Percentiles rank a stretch among this genome's conserved stretches.
phyloP scores from a whole-genome alignment of 2,329 filamentous ascomycete genomes.

The Colletotrichum limetticola region DNA sequence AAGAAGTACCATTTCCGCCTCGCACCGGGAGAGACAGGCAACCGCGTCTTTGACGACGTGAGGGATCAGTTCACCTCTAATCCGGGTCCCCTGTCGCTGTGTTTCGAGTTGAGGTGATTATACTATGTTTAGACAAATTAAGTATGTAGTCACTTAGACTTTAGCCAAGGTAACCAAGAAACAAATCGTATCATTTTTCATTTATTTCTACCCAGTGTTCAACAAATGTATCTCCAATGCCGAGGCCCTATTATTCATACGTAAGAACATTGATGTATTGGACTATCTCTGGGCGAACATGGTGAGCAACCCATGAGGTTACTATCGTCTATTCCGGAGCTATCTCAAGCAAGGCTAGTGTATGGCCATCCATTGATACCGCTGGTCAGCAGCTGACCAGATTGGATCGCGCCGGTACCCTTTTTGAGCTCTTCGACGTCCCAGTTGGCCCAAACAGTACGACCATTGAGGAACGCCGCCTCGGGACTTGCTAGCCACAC shows the following conservation, averaged over 20 bases:
- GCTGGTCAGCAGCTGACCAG: constrained; percentile 21
- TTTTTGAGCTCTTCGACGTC: constrained; percentile 60
- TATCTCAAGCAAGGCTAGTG: constrained; percentile 7
- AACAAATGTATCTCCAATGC: not conserved
- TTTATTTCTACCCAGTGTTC: not conserved
- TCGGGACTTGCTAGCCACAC: constrained; percentile 58
- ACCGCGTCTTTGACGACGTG: constrained; percentile 30
- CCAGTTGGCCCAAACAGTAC: constrained; percentile 61
- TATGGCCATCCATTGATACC: constrained; percentile 28
- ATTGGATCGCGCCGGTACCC: constrained; percentile 10
- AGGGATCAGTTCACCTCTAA: constrained; percentile 32
- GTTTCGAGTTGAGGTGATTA: constrained; percentile 30
- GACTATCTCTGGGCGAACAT: not conserved
- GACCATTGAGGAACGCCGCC: constrained; percentile 57
- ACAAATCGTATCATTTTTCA: not conserved
- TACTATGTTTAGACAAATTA: not conserved
- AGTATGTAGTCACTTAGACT: not conserved
- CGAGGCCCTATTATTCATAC: not conserved
- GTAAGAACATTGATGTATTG: not conserved
- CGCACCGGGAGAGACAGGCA: constrained; percentile 28
- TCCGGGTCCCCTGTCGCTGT: constrained; percentile 30
- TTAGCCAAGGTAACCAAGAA: not conserved
- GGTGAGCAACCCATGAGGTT: not conserved
- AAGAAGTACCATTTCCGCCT: constrained; percentile 29
- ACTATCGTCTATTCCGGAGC: not conserved